Base-by-base conservation (phyloP, 2,329 filamentous ascomycete genomes). In the Fusarium oligoseptatum region DNA sequence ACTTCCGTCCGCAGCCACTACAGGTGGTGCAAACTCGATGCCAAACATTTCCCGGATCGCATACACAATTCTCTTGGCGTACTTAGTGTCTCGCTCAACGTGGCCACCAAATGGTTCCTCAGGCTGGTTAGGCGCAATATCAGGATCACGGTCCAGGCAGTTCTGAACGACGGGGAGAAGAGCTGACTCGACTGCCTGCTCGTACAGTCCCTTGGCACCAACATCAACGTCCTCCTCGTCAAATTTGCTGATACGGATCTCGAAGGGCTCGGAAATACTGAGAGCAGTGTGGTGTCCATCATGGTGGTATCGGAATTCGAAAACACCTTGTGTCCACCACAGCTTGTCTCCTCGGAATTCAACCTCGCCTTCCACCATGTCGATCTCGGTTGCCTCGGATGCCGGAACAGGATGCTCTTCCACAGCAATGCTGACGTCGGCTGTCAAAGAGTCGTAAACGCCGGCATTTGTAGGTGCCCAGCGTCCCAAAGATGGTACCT, bases 231-330 rank as follows among this genome's bases (percentile, higher is more conserved):
- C 93, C 61, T 95, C 93, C 37, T 92, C 89, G 73, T 95, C 93
- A 78, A 98, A 97, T 50, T 92, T 92, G 36, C 89, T 87, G 73
- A 98, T 95, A 55, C 92, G 91, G 66, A 98, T 93, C 82, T 98
- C 96, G 78, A 99, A 99, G 0, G 97, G 95, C 76, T 95, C 90
- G 6, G 95, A 98, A 70, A 98, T 94, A 20, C 95, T 91, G 94
- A 99, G 97, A 80, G 97, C 95, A 76, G 93, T 94, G 84, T 99
- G 95, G 78, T 93, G 93, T 66, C 95, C 95, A 76, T 94, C 92
- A 83, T 99, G 97, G 83, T 99, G 97, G 84, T 98, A 98, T 45
- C 97, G 92, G 86, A 99, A 97, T 80, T 99, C 97, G 80, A 98
- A 99, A 4, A 97, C 94, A 64, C 97, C 97, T 71, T 96, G 94